Evolutionary conservation across 78 protist species (phyloP).

Genomic region (Protostelium mycophagum): DNA sequence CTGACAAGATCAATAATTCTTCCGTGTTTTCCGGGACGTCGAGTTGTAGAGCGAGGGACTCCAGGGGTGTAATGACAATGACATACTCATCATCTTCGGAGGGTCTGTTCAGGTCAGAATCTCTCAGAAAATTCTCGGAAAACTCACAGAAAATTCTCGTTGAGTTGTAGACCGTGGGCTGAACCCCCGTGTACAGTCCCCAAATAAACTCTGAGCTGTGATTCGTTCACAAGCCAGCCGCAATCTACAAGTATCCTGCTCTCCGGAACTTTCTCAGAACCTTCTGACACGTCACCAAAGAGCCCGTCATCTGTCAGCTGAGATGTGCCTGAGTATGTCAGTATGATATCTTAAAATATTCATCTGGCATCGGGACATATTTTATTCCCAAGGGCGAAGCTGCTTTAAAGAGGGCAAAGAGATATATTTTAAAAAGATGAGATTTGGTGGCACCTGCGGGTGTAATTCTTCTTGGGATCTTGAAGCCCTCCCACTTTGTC

Average conservation of each 20-base stretch:
- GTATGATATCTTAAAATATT: not conserved
- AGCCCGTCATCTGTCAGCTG: not conserved
- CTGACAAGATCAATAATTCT: not conserved
- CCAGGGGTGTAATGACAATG: not conserved
- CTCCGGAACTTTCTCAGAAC: not conserved
- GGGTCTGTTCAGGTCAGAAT: not conserved
- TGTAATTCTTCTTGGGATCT: not conserved
- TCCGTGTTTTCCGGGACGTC: not conserved
- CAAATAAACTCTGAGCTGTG: not conserved
- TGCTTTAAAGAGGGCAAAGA: no score
- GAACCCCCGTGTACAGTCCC: not conserved
- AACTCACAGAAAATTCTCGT: not conserved
- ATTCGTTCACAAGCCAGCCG: not conserved
- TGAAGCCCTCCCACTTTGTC: not conserved
- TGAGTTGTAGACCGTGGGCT: not conserved
- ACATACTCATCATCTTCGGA: not conserved
- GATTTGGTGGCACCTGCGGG: slow-evolving; percentile 3
- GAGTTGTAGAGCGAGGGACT: not conserved
- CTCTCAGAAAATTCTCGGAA: not conserved
- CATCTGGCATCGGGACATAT: no score
- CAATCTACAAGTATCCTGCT: not conserved
- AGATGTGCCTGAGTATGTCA: not conserved
- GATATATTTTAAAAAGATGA: no score
- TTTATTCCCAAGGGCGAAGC: no score
- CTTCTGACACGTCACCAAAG: not conserved